A percentile compares a stretch with the other conserved stretches of the same genome.
These are phyloP conservation scores for Rubroshorea leprosula DNA, from an alignment of 345 rosid genomes.

Conservation along the genomic window DNA sequence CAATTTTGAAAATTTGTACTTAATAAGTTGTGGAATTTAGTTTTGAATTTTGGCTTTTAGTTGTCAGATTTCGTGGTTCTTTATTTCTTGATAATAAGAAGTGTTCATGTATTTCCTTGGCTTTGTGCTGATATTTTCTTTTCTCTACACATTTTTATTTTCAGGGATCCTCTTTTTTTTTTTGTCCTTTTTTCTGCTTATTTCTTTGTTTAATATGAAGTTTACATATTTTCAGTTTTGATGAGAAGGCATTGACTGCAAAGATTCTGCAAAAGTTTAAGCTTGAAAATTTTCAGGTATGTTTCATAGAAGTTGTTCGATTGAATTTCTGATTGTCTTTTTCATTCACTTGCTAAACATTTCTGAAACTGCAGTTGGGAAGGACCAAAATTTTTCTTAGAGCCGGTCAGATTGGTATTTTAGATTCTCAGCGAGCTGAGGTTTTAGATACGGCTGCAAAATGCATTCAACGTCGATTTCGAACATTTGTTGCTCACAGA, in stretches of 20 bases:
- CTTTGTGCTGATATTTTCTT: too few species aligned
- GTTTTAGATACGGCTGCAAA: constrained; percentile 73
- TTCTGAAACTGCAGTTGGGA: constrained; percentile 49
- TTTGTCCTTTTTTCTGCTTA: too few species aligned
- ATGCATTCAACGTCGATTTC: constrained; percentile 59
- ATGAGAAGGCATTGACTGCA: constrained; percentile 69
- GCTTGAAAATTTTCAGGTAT: constrained; percentile 91
- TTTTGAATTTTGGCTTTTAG: too few species aligned
- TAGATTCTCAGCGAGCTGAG: constrained; percentile 71
- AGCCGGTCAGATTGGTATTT: constrained; percentile 86
- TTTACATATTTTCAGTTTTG: constrained; percentile 45
- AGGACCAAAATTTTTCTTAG: constrained; percentile 81
- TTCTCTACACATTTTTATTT: too few species aligned
- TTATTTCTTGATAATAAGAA: too few species aligned
- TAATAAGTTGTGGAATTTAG: too few species aligned
- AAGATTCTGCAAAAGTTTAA: constrained; percentile 64
- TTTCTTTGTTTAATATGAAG: neutral
- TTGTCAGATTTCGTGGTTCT: too few species aligned
- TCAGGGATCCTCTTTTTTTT: too few species aligned
- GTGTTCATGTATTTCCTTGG: too few species aligned
- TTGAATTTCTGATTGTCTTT: too few species aligned
- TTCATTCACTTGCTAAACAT: too few species aligned
- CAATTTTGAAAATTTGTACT: too few species aligned
- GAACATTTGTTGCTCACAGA: constrained; percentile 52
- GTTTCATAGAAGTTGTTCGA: neutral